Evolutionary conservation across 179 eudicot genomes (phyloP).

Genomic region (Carnegiea gigantea): DNA sequence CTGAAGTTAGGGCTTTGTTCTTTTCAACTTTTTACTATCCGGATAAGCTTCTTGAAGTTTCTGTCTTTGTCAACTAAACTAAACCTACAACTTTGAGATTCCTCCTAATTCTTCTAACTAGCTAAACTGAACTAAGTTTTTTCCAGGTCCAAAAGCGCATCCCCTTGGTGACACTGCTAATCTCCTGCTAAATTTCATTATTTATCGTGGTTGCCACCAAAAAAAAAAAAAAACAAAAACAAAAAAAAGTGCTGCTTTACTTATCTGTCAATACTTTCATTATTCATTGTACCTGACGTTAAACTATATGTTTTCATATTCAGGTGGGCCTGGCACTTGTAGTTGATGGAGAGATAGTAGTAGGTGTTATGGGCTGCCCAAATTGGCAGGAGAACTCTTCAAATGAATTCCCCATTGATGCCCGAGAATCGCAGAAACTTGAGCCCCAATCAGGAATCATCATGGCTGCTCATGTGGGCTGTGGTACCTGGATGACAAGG

Average conservation of each 20-base stretch:
- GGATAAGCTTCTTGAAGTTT: too few relatives aligned
- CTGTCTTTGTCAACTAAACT: neutral
- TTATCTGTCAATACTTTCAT: neutral
- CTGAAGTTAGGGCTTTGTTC: neutral
- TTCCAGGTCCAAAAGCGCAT: neutral
- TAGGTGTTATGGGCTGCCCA: slow-evolving; percentile 95
- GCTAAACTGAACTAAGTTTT: neutral
- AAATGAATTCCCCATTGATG: slow-evolving; percentile 17
- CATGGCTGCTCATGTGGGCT: slow-evolving; percentile 80
- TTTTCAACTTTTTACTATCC: neutral
- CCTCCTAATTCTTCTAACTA: neutral
- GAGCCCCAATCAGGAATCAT: slow-evolving; percentile 52
- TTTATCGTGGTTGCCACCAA: neutral
- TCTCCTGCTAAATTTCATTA: neutral
- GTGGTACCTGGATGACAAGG: slow-evolving; percentile 80
- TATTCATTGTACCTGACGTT: neutral
- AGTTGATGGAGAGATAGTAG: slow-evolving; percentile 79
- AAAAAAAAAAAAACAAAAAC: too few relatives aligned
- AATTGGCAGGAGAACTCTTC: slow-evolving; percentile 56
- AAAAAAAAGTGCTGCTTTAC: too few relatives aligned
- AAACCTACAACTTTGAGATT: neutral
- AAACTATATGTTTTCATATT: slow-evolving; percentile 19
- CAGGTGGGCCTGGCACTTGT: slow-evolving; percentile 94
- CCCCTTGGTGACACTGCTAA: neutral
- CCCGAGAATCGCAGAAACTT: slow-evolving; percentile 26